phyloP scores from a whole-genome alignment of 2,329 filamentous ascomycete genomes.

The Nemania bipapillata region DNA sequence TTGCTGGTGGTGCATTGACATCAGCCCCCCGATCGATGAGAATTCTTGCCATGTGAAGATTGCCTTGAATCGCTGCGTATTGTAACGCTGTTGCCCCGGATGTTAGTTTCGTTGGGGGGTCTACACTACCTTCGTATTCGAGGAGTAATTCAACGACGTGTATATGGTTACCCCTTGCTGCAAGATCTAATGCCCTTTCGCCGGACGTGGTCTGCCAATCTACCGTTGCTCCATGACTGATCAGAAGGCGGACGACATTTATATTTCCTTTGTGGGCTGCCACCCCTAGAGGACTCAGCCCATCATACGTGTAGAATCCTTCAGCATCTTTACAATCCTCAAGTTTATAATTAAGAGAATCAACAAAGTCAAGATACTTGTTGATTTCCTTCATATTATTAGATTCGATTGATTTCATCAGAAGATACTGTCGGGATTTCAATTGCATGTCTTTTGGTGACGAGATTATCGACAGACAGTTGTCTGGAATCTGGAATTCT shows the following conservation, averaged over 20 bases:
- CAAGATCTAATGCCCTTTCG: not conserved
- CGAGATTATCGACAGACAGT: not conserved
- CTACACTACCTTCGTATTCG: not conserved
- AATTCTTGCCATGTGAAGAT: not conserved
- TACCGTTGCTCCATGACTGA: not conserved
- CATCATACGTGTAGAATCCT: too few species aligned
- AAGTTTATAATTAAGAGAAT: not conserved
- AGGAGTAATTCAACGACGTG: not conserved
- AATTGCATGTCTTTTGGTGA: not conserved
- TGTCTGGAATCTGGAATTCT: not conserved
- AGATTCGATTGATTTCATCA: not conserved
- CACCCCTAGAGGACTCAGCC: not conserved
- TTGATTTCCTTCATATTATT: not conserved
- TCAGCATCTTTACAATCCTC: too few species aligned
- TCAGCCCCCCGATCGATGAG: not conserved
- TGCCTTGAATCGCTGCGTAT: not conserved
- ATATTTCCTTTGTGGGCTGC: not conserved
- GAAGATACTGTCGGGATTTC: not conserved
- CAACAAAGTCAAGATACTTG: not conserved
- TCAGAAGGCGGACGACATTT: not conserved
- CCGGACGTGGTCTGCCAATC: not conserved
- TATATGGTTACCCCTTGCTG: not conserved
- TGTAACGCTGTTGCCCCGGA: slow-evolving; percentile 8
- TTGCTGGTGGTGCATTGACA: not conserved
- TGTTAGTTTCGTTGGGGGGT: not conserved